phyloP scores from a whole-genome alignment of 108 stramenopile species.

The Mediolabrus comicus region DNA sequence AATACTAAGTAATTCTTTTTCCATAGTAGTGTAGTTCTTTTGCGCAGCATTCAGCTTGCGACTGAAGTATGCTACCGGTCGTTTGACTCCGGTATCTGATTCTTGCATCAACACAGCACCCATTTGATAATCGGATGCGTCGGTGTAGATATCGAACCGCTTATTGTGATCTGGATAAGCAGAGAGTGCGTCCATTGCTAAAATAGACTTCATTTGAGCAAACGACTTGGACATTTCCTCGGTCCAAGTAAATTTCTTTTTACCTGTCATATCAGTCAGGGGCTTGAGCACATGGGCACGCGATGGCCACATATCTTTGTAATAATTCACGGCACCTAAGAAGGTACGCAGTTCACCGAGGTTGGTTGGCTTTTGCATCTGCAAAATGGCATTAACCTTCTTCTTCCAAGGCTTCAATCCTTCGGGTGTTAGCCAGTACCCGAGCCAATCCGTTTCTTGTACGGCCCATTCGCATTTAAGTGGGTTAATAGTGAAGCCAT shows the following conservation, averaged over 20 bases:
- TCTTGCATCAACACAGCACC: conserved; percentile 22
- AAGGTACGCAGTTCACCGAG: conserved; percentile 33
- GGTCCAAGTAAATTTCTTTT: conserved; percentile 33
- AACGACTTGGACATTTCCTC: conserved; percentile 36
- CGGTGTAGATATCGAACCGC: conserved; percentile 39
- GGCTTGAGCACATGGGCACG: conserved; percentile 50
- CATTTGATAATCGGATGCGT: conserved; percentile 38
- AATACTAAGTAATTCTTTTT: conserved; percentile 27
- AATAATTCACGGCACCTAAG: conserved; percentile 47
- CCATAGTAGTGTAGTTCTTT: conserved; percentile 21
- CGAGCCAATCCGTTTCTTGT: conserved; percentile 63
- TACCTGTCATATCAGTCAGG: conserved; percentile 24
- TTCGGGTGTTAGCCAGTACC: conserved; percentile 56
- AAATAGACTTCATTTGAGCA: conserved; percentile 18
- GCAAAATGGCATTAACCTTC: conserved; percentile 42
- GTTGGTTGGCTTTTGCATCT: conserved; percentile 21
- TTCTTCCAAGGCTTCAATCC: conserved; percentile 54
- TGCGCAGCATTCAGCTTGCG: conserved; percentile 21
- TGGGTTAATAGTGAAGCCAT: conserved; percentile 49
- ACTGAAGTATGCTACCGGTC: conserved; percentile 26
- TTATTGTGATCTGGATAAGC: conserved; percentile 44
- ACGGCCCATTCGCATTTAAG: conserved; percentile 59
- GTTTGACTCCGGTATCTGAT: not conserved
- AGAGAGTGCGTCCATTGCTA: conserved; percentile 25
- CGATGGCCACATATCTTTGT: conserved; percentile 46